Evolutionary conservation across 1,284 basidiomycete species (phyloP).

Genomic region (Cystobasidiaceae sp.): DNA sequence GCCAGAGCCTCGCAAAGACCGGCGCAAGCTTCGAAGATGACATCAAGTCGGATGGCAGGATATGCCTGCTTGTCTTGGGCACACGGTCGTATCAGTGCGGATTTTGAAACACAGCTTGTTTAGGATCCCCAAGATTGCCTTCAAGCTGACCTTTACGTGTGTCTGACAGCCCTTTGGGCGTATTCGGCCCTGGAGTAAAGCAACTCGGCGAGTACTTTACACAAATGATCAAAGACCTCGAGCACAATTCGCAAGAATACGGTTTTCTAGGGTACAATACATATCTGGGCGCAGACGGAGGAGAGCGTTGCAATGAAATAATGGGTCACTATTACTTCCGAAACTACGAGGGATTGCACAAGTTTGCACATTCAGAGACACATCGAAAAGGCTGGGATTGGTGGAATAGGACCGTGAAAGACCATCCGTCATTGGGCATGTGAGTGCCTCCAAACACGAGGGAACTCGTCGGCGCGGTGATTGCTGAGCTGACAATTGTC

Average conservation of each 20-base stretch:
- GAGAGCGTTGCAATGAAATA: background rate
- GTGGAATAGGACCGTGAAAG: conserved; percentile 8
- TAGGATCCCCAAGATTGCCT: background rate
- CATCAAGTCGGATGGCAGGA: background rate
- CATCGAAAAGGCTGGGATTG: conserved; percentile 22
- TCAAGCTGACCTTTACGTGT: background rate
- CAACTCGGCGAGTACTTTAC: background rate
- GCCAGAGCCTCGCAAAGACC: background rate
- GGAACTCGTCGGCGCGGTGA: background rate
- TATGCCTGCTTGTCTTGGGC: background rate
- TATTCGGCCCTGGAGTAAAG: conserved; percentile 7
- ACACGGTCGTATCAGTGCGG: background rate
- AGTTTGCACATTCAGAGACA: conserved; percentile 26
- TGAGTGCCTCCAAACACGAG: background rate
- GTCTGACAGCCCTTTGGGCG: background rate
- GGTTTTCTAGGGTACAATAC: conserved; percentile 8
- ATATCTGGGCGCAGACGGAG: background rate
- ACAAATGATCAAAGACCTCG: background rate
- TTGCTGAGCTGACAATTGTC: background rate
- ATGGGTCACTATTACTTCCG: conserved; percentile 24
- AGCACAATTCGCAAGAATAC: background rate
- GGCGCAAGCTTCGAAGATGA: background rate
- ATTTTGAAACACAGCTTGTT: background rate
- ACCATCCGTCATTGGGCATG: conserved; percentile 10
- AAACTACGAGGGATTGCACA: conserved; percentile 21